These are phyloP conservation scores for Halophytophthora batemanensis DNA, from an alignment of 352 stramenopile genomes.

Conservation along the genomic window DNA sequence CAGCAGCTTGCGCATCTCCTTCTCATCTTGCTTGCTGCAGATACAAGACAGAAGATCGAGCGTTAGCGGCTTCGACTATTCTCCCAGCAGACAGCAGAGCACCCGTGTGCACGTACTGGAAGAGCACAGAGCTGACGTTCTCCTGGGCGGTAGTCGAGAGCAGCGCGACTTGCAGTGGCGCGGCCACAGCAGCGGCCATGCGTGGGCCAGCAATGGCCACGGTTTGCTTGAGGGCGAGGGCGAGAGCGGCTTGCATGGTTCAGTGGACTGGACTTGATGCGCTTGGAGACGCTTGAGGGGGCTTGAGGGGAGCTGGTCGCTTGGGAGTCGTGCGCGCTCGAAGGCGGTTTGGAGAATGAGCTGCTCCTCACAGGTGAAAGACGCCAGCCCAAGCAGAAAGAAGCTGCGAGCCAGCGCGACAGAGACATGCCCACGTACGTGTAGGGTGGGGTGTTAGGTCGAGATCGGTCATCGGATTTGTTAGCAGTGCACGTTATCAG, in stretches of 20 bases:
- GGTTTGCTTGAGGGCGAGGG: constrained; percentile 24
- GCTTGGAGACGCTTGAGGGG: constrained; percentile 8
- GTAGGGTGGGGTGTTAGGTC: too few species aligned
- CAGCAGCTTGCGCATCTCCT: constrained; percentile 75
- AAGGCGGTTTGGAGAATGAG: too few species aligned
- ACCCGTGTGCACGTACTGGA: constrained; percentile 8
- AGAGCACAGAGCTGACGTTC: constrained; percentile 22
- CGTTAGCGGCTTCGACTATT: constrained; percentile 3
- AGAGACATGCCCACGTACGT: too few species aligned
- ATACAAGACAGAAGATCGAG: background rate
- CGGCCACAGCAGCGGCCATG: constrained; percentile 12
- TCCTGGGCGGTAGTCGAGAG: constrained; percentile 24
- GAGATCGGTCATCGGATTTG: too few species aligned
- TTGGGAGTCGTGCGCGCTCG: too few species aligned
- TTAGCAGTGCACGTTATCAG: too few species aligned
- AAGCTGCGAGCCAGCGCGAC: too few species aligned
- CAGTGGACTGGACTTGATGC: constrained; percentile 10
- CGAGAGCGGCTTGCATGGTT: constrained; percentile 23
- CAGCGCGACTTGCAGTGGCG: constrained; percentile 20
- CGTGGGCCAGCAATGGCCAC: constrained; percentile 15
- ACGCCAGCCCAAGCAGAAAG: too few species aligned
- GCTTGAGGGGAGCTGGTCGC: background rate
- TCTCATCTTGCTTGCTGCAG: constrained; percentile 80
- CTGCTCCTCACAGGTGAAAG: too few species aligned
- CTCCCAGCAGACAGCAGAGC: background rate